Conservation (phyloP, 2,329 filamentous ascomycete genomes). For the Colletotrichum brevisporum region DNA sequence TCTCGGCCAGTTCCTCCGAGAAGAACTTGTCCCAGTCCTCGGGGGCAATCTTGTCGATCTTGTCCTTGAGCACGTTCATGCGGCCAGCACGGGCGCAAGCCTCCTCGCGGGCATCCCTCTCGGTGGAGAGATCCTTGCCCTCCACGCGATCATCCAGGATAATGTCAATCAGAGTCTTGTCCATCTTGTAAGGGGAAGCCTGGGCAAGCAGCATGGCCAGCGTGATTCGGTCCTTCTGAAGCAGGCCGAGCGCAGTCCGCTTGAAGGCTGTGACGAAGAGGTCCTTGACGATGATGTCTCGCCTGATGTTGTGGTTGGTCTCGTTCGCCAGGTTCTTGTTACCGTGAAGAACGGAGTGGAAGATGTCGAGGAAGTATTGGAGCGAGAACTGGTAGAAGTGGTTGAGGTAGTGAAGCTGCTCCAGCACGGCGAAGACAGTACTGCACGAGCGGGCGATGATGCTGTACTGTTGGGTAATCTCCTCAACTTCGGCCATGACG, state of each 20-base stretch:
- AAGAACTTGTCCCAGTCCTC: slow-evolving; percentile 87
- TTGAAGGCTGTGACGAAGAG: slow-evolving; percentile 94
- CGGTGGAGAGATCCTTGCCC: slow-evolving; percentile 83
- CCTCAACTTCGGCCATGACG: slow-evolving; percentile 97
- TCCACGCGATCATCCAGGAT: slow-evolving; percentile 85
- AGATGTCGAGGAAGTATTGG: slow-evolving; percentile 98
- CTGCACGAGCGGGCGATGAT: slow-evolving; percentile 95
- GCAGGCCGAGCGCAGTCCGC: slow-evolving; percentile 90
- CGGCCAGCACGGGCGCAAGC: slow-evolving; percentile 78
- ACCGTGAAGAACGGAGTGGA: slow-evolving; percentile 88
- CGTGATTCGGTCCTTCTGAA: slow-evolving; percentile 95
- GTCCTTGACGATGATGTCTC: slow-evolving; percentile 91
- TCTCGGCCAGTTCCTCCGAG: slow-evolving; percentile 87
- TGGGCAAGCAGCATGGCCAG: slow-evolving; percentile 95
- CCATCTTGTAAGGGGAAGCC: slow-evolving; percentile 96
- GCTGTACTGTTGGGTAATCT: slow-evolving; percentile 94
- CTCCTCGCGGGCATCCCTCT: slow-evolving; percentile 74
- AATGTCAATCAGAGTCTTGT: slow-evolving; percentile 87
- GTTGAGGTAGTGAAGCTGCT: slow-evolving; percentile 97
- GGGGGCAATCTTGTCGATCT: slow-evolving; percentile 72
- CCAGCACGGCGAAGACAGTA: slow-evolving; percentile 95
- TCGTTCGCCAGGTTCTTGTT: slow-evolving; percentile 81
- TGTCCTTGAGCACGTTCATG: slow-evolving; percentile 80
- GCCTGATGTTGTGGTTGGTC: slow-evolving; percentile 82
- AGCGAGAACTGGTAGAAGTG: slow-evolving; percentile 99